phyloP scores from a whole-genome alignment of 306 rosid genomes.

The Astragalus glycyphyllos region DNA sequence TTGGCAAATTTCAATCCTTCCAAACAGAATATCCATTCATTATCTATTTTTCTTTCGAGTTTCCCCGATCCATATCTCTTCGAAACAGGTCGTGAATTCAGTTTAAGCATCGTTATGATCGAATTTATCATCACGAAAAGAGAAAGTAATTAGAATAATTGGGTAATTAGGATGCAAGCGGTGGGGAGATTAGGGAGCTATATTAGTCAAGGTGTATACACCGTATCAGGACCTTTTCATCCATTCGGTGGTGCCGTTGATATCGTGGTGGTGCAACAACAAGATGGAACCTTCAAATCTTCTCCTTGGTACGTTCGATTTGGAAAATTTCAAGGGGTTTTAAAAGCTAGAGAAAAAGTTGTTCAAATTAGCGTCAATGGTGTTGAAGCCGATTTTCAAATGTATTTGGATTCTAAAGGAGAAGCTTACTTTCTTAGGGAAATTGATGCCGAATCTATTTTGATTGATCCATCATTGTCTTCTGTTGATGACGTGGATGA shows the following conservation, averaged over 20 bases:
- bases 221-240: constrained; percentile 83
- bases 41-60: neutral
- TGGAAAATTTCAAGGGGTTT: constrained; percentile 94
- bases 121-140: too few species aligned
- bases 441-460: constrained; percentile 47
- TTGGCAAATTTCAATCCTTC: neutral
- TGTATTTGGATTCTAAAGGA: constrained; percentile 82
- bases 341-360: constrained; percentile 75
- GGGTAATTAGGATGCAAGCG: constrained; percentile 63
- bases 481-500: constrained; percentile 36
- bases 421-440: constrained; percentile 82
- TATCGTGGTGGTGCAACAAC: constrained; percentile 84
- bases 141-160: too few species aligned
- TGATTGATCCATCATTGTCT: constrained; percentile 46
- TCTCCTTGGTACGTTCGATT: constrained; percentile 93
- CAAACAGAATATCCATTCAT: neutral
- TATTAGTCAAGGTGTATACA: constrained; percentile 75
- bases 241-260: constrained; percentile 99
- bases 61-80: neutral
- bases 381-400: constrained; percentile 64
- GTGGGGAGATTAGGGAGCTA: constrained; percentile 80
- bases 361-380: constrained; percentile 76
- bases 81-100: neutral
- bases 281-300: constrained; percentile 83
- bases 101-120: neutral